Percentiles rank a stretch among this genome's conserved stretches.
These are phyloP conservation scores for Fusarium continuum DNA, from an alignment of 2,329 filamentous ascomycete species.

Conservation along the genomic window DNA sequence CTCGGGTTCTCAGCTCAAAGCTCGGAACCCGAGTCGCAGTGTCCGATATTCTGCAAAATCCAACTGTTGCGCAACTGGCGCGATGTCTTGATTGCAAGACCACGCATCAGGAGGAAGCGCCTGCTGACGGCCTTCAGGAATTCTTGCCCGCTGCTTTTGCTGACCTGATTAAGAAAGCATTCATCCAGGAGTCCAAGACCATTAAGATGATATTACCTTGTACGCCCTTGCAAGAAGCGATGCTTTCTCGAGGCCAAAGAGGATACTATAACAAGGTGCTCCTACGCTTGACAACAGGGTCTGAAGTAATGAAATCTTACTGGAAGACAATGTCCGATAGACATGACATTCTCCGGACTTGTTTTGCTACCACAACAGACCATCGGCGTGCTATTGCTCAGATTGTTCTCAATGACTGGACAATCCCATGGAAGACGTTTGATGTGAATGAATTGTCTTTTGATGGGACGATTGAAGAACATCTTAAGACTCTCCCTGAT, in stretches of 20 bases:
- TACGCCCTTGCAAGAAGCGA: constrained; percentile 87
- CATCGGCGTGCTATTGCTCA: constrained; percentile 73
- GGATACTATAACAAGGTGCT: constrained; percentile 79
- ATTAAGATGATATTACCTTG: constrained; percentile 76
- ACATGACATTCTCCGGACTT: constrained; percentile 81
- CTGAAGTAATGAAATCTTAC: constrained; percentile 60
- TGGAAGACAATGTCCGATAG: constrained; percentile 72
- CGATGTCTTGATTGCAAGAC: constrained; percentile 34
- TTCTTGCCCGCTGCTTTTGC: constrained; percentile 45
- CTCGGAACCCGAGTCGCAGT: constrained; percentile 66
- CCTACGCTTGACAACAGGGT: constrained; percentile 65
- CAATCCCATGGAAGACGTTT: constrained; percentile 53
- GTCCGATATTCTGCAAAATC: constrained; percentile 73
- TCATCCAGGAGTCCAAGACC: constrained; percentile 44
- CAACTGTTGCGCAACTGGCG: constrained; percentile 71
- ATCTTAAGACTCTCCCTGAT: constrained; percentile 51
- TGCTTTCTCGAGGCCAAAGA: constrained; percentile 68
- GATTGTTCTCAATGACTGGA: constrained; percentile 66
- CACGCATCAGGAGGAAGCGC: neutral
- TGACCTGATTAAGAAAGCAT: constrained; percentile 43
- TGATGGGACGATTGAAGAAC: constrained; percentile 50
- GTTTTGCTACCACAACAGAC: constrained; percentile 73
- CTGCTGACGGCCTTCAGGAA: neutral
- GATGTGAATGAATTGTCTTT: constrained; percentile 47
- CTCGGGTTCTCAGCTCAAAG: constrained; percentile 61